These are phyloP conservation scores for Suhomyces ambrosiae DNA, from an alignment of 1,139 yeast species.

Conservation along the genomic window DNA sequence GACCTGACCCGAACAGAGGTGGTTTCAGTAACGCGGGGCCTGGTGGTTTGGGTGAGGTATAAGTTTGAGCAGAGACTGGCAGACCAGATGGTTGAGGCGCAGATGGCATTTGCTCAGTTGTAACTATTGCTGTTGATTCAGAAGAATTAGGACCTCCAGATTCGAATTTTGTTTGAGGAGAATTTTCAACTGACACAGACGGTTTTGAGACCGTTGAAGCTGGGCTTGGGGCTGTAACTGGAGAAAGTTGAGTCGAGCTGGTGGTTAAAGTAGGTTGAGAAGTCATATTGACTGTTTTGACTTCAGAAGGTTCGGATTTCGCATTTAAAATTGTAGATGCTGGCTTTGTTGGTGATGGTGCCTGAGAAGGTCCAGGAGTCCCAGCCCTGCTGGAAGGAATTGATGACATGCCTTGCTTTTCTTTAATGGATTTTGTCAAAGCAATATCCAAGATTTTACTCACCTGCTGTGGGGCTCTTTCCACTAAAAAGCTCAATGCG, in stretches of 20 bases:
- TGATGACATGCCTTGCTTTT: slow-evolving; percentile 39
- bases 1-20: slow-evolving; percentile 14
- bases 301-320: not conserved
- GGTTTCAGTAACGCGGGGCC: slow-evolving; percentile 11
- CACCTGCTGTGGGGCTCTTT: slow-evolving; percentile 84
- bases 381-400: slow-evolving; percentile 30
- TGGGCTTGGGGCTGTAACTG: not conserved
- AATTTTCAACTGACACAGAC: not conserved
- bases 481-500: slow-evolving; percentile 77
- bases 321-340: not conserved
- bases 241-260: not conserved
- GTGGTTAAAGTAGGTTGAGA: not conserved
- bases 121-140: not conserved
- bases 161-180: not conserved
- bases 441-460: slow-evolving; percentile 84
- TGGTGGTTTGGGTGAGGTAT: slow-evolving; percentile 9
- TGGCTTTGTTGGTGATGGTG: slow-evolving; percentile 9
- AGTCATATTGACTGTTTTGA: too few relatives aligned
- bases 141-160: too few relatives aligned
- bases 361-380: slow-evolving; percentile 28
- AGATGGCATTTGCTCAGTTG: not conserved
- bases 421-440: slow-evolving; percentile 74
- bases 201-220: not conserved
- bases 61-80: not conserved
- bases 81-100: not conserved